A percentile compares a stretch with the other conserved stretches of the same genome.
These are phyloP conservation scores for Eruca vesicaria DNA, from an alignment of 441 rosid species.

Conservation along the genomic window DNA sequence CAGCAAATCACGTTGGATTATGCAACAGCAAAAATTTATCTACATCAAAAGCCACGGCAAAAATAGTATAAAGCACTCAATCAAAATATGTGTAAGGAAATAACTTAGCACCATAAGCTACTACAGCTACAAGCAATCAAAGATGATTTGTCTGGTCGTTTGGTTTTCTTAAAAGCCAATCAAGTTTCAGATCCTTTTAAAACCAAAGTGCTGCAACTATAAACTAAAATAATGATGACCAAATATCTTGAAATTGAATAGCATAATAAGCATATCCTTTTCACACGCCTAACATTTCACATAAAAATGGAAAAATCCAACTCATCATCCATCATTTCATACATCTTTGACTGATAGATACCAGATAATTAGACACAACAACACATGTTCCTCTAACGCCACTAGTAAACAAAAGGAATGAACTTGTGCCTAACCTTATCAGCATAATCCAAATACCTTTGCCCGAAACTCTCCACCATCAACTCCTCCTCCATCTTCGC, in stretches of 20 bases:
- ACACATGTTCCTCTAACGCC: constrained; percentile 30
- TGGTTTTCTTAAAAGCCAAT: constrained; percentile 28
- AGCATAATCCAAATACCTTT: constrained; percentile 61
- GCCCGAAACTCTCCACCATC: constrained; percentile 78
- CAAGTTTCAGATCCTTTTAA: constrained; percentile 27
- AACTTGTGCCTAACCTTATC: constrained; percentile 73
- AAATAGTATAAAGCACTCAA: constrained; percentile 19
- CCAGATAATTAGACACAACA: constrained; percentile 31
- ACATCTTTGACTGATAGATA: constrained; percentile 36
- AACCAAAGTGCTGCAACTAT: not conserved
- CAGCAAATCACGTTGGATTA: constrained; percentile 32
- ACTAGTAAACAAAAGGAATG: constrained; percentile 78
- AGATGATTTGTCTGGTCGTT: constrained; percentile 18
- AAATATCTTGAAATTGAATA: constrained; percentile 21
- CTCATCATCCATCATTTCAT: constrained; percentile 20
- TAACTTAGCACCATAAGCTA: constrained; percentile 13
- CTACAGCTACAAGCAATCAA: constrained; percentile 23
- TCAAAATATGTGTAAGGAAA: constrained; percentile 4
- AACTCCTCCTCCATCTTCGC: constrained; percentile 69
- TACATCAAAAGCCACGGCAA: constrained; percentile 17
- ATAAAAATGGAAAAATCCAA: constrained; percentile 17
- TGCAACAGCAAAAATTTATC: not conserved
- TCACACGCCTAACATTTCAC: constrained; percentile 32
- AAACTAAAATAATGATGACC: not conserved
- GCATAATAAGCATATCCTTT: constrained; percentile 29